Evolutionary conservation across 441 rosid species (phyloP).

Genomic region (Jatropha multifida): DNA sequence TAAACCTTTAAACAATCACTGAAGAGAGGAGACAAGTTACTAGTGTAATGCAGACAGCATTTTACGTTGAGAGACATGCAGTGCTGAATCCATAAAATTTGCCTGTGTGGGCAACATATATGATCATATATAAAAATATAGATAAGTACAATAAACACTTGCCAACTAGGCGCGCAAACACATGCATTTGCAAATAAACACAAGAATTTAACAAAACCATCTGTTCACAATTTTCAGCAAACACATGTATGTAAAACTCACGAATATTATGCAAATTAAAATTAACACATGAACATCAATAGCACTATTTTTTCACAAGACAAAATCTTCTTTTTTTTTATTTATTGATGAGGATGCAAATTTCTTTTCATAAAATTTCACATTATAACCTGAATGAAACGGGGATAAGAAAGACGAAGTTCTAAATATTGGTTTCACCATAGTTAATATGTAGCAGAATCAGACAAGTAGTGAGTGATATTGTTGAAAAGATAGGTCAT

Average conservation of each 20-base stretch:
- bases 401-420: background rate
- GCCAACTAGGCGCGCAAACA: background rate
- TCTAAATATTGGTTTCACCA: no score
- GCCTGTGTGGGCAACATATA: background rate
- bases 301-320: background rate
- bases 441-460: no score
- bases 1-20: conserved; percentile 60
- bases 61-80: background rate
- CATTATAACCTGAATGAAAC: background rate
- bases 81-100: background rate
- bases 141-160: background rate
- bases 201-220: no score
- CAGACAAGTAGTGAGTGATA: no score
- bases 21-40: conserved; percentile 1
- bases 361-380: background rate
- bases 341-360: background rate
- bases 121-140: background rate
- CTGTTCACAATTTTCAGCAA: background rate
- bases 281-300: background rate
- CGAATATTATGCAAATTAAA: background rate
- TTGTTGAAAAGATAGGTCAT: no score
- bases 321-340: background rate
- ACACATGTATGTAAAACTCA: background rate
- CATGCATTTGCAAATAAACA: background rate
- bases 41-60: background rate